A percentile compares a stretch with the other conserved stretches of the same genome.
Conservation (phyloP, 2,329 filamentous ascomycete genomes). For the Aspergillus amoenus region DNA sequence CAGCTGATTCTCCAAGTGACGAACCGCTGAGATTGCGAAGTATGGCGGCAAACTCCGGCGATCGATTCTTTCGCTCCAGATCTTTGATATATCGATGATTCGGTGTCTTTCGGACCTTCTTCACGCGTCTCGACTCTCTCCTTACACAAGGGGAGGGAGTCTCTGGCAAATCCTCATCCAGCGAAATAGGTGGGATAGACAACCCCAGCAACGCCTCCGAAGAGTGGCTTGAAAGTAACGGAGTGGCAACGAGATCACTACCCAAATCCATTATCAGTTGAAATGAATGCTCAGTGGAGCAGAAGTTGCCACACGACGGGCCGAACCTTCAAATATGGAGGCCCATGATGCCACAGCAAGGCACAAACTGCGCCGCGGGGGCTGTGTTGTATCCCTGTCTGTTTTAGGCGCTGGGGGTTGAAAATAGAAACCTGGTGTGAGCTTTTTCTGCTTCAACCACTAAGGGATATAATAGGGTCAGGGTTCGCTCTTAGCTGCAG, state of each 20-base stretch:
- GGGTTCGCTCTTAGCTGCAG: too few species aligned
- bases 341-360: not conserved
- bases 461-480: not conserved
- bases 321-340: not conserved
- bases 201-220: not conserved
- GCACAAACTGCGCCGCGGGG: not conserved
- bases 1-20: not conserved
- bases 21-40: not conserved
- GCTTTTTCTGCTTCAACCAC: not conserved
- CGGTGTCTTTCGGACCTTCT: not conserved
- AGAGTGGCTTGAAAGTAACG: not conserved
- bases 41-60: not conserved
- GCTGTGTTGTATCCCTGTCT: not conserved
- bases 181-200: not conserved
- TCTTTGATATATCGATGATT: not conserved
- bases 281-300: not conserved
- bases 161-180: not conserved
- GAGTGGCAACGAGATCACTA: not conserved
- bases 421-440: not conserved
- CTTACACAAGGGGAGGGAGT: not conserved
- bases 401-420: not conserved
- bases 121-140: not conserved
- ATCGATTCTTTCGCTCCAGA: not conserved
- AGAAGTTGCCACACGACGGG: not conserved
- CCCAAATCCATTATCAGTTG: not conserved